Base-by-base conservation (phyloP, 2,329 filamentous ascomycete genomes). In the Simplicillium sp. region DNA sequence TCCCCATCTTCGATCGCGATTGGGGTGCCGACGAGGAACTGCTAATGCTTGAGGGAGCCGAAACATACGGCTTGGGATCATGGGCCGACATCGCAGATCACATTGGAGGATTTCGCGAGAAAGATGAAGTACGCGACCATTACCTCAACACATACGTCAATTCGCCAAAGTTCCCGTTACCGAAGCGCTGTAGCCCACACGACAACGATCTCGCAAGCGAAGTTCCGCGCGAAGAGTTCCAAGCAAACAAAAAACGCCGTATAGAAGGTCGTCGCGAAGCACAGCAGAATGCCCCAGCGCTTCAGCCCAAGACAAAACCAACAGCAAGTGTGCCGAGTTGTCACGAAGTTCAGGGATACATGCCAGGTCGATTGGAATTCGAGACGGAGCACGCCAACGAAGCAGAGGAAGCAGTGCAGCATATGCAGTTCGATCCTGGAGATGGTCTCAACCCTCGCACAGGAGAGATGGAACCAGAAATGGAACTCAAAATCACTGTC, bases 31-130 rank as follows among this genome's bases (percentile, higher is more conserved):
- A 98, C 57, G 92, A 98, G 59, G 92, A 98, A 61, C 65, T 97
- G n/a, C 67, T 97, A 5, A 67, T 98, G 40, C 66, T 98, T 1
- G 92, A 98, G 65, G 92, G 92, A 16, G 88, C 87, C 11, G 92
- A 98, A 62, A 94, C 87, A 43, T 98, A 98, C 57, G 92, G 92
- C 0, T 69, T 98, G 38, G 92, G 92, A 3, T 97, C 90, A 16
- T 98, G 92, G 90, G 87, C 89, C 32, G 92, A 98, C 55, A 94
- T 98, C 47, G 89, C 92, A 31, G 90, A 98, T 60, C 92, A 98
- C 60, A 97, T 98, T 53, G 92, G 92, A 39, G 92, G 92, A 11
- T 97, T 89, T 56, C 80, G 92, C 43, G 82, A 83, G 49, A 97
- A 95, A 59, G 90, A 97, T 51, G 92, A 98, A 63, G 92, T 97